Conservation (phyloP, 805 yeast species). For the Starmerella powellii region DNA sequence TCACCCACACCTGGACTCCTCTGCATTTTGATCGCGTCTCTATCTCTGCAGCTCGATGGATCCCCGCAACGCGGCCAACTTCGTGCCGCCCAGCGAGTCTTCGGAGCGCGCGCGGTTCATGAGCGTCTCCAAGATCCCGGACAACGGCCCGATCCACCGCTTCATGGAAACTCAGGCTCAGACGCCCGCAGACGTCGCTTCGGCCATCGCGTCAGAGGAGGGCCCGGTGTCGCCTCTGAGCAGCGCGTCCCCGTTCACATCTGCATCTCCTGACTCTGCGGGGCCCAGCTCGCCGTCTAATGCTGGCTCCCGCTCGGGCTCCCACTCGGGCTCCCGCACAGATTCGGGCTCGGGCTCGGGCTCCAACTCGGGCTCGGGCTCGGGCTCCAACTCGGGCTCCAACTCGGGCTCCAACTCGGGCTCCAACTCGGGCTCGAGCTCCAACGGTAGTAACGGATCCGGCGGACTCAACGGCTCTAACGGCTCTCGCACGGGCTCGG, state of each 20-base stretch:
- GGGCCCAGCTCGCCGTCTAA: background rate
- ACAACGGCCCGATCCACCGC: slow-evolving; percentile 23
- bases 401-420: no score
- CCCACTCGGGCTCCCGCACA: slow-evolving; percentile 7
- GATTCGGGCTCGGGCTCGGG: no score
- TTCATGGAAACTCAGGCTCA: slow-evolving; percentile 14
- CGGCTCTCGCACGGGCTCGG: no score
- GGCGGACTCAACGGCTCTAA: no score
- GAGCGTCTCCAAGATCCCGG: slow-evolving; percentile 27
- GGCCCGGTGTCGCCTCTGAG: background rate
- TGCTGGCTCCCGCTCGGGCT: background rate
- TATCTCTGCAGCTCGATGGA: no score
- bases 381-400: no score
- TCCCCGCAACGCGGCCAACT: slow-evolving; percentile 84
- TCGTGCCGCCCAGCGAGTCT: slow-evolving; percentile 63
- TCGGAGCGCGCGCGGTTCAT: slow-evolving; percentile 29
- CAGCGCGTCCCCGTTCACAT: slow-evolving; percentile 1
- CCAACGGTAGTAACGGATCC: no score
- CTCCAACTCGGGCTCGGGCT: no score
- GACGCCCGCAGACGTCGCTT: slow-evolving; percentile 11
- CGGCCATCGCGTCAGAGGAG: slow-evolving; percentile 6
- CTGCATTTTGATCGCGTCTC: no score
- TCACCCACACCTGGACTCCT: no score
- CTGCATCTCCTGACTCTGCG: no score
- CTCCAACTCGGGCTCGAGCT: no score